Evolutionary conservation across 495 filamentous ascomycete species (phyloP).

Genomic region (Sordaria brevicollis): DNA sequence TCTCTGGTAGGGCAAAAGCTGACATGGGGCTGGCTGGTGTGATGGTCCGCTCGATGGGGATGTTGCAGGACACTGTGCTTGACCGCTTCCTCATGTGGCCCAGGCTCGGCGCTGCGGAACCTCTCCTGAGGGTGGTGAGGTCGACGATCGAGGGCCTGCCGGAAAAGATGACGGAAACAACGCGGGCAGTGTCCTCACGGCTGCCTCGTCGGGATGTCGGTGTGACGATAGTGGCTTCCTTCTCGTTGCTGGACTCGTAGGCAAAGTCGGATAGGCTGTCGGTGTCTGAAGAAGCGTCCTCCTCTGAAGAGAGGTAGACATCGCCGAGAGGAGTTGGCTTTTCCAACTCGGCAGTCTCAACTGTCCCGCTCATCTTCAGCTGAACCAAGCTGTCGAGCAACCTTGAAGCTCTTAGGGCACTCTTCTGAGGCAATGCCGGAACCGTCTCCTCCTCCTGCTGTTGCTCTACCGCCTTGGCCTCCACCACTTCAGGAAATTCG

Average conservation of each 20-base stretch:
- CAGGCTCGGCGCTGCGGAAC: constrained; percentile 28
- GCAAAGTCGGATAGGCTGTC: constrained; percentile 42
- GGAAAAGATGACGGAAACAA: constrained; percentile 38
- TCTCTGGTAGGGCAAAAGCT: constrained; percentile 10
- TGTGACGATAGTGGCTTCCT: background rate
- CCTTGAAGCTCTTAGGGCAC: constrained; percentile 31
- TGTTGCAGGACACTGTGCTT: constrained; percentile 14
- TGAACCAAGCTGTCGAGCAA: constrained; percentile 24
- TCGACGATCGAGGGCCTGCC: constrained; percentile 38
- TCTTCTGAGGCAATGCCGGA: constrained; percentile 27
- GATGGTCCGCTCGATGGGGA: constrained; percentile 13
- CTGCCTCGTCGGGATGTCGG: constrained; percentile 26
- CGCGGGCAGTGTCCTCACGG: constrained; percentile 36
- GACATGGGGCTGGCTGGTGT: constrained; percentile 24
- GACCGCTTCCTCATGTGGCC: constrained; percentile 11
- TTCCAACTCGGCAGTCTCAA: constrained; percentile 18
- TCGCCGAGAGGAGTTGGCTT: constrained; percentile 29
- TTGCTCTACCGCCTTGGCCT: background rate
- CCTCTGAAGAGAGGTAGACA: constrained; percentile 41
- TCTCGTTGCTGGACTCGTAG: constrained; percentile 33
- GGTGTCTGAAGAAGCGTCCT: constrained; percentile 39
- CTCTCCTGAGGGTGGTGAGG: constrained; percentile 23
- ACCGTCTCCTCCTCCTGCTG: background rate
- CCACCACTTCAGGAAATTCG: constrained; percentile 19
- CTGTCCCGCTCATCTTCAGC: constrained; percentile 27